Base-by-base conservation (phyloP, 2,329 filamentous ascomycete genomes). In the Diplodia sapinea region DNA sequence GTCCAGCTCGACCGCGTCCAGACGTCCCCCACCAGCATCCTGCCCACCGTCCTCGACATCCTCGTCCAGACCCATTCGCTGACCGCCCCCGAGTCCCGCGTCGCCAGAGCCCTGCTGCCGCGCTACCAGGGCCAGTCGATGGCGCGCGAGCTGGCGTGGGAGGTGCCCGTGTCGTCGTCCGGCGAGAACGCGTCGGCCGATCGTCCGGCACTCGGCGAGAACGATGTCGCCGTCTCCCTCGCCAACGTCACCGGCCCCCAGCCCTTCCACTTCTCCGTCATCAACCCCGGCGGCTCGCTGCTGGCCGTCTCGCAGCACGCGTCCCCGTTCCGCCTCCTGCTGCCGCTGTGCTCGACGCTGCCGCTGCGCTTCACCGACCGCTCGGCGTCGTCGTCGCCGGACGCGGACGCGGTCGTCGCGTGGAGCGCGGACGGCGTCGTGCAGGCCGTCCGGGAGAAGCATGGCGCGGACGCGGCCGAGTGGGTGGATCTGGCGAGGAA, bases 111-210 rank as follows among this genome's bases (percentile, higher is more conserved):
- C 62, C 72, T 84, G 3, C 75, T 81, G 9, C 76, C 79, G 20
- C 74, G 82, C 50, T 83, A 83, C 71, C 79, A 83, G 74, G 81
- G 80, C 12, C 82, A 83, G 69, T 82, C 81, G 0, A 74, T 83
- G n/a, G 77, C 83, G 61, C 78, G 82, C 8, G 9, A 51, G 59
- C 59, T 23, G 20, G 2, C 4, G 13, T 59, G 56, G 56, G 8
- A 12, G 23, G 56, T 59, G 5, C 56, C 56, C 5, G n/a, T n/a
- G n/a, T n/a, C n/a, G n/a, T n/a, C n/a, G n/a, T n/a, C n/a, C n/a
- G n/a, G n/a, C n/a, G n/a, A n/a, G n/a, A n/a, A n/a, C n/a, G n/a
- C n/a, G n/a, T n/a, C n/a, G n/a, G n/a, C n/a, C n/a, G n/a, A n/a
- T n/a, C n/a, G n/a, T n/a, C n/a, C n/a, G n/a, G n/a, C n/a, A n/a